Evolutionary conservation across 2,329 filamentous ascomycete species (phyloP).

Genomic region (Ascochyta viciae-villosae): DNA sequence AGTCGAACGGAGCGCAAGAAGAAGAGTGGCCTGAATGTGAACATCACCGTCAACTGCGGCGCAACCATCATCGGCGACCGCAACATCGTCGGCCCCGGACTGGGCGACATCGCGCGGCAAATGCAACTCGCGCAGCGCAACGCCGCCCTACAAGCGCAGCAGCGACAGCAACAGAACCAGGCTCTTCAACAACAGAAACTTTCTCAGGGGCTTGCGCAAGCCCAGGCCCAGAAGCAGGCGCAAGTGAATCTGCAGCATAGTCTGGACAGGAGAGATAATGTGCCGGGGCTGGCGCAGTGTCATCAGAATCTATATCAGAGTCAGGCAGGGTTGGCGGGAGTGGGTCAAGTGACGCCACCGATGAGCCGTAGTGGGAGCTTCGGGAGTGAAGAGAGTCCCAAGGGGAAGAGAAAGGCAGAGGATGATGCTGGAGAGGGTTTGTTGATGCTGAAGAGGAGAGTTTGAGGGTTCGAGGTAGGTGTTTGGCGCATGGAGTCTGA

Average conservation of each 20-base stretch:
- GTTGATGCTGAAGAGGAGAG: constrained; percentile 25
- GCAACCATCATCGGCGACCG: constrained; percentile 45
- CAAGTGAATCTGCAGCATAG: constrained; percentile 17
- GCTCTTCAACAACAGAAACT: constrained; percentile 17
- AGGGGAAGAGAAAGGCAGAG: constrained; percentile 37
- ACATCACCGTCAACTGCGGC: constrained; percentile 46
- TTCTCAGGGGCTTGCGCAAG: constrained; percentile 11
- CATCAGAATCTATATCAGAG: constrained; percentile 18
- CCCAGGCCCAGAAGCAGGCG: constrained; percentile 12
- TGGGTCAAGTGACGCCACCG: constrained; percentile 31
- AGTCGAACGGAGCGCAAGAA: constrained; percentile 13
- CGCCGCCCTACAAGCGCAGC: constrained; percentile 21
- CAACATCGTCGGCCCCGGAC: constrained; percentile 44
- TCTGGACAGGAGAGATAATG: constrained; percentile 8
- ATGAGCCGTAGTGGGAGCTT: constrained; percentile 40
- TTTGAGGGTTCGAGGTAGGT: constrained; percentile 17
- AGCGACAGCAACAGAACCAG: constrained; percentile 20
- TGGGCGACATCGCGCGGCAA: constrained; percentile 44
- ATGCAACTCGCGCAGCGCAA: constrained; percentile 42
- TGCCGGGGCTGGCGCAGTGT: constrained; percentile 16
- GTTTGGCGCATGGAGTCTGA: neutral
- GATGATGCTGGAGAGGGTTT: constrained; percentile 19
- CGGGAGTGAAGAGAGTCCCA: constrained; percentile 24
- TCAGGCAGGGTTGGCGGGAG: constrained; percentile 19
- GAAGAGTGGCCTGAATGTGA: constrained; percentile 28